These are phyloP conservation scores for Gleditsia sinensis DNA, from an alignment of 306 rosid genomes.

Conservation along the genomic window DNA sequence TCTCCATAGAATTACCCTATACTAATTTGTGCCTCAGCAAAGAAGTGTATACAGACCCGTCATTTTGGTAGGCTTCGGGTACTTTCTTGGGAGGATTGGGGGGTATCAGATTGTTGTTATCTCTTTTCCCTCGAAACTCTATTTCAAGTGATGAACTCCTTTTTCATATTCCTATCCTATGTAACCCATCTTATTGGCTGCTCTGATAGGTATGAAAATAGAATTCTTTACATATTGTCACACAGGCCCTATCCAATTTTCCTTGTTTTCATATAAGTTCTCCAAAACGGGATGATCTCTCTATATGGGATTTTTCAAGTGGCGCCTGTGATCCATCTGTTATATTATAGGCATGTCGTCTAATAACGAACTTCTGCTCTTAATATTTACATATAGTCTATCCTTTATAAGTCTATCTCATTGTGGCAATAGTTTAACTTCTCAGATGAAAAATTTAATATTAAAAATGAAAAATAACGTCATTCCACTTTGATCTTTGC, in stretches of 20 bases:
- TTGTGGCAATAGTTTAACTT: not conserved
- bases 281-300: not conserved
- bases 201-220: not conserved
- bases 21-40: constrained; percentile 10
- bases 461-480: too few species aligned
- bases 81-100: too few species aligned
- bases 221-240: not conserved
- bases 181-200: not conserved
- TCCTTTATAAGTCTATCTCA: not conserved
- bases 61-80: too few species aligned
- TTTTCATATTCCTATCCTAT: constrained; percentile 10
- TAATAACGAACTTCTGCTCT: too few species aligned
- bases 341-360: not conserved
- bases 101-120: constrained; percentile 1
- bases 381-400: not conserved
- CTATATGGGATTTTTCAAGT: not conserved
- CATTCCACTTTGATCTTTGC: too few species aligned
- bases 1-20: too few species aligned
- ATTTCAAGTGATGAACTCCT: constrained; percentile 8
- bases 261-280: not conserved
- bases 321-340: not conserved
- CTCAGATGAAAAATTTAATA: not conserved
- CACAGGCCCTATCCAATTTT: constrained; percentile 5
- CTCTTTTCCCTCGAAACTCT: not conserved
- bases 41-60: not conserved